Base-by-base conservation (phyloP, 176 grass and related monocot genomes). In the Olyra latifolia region DNA sequence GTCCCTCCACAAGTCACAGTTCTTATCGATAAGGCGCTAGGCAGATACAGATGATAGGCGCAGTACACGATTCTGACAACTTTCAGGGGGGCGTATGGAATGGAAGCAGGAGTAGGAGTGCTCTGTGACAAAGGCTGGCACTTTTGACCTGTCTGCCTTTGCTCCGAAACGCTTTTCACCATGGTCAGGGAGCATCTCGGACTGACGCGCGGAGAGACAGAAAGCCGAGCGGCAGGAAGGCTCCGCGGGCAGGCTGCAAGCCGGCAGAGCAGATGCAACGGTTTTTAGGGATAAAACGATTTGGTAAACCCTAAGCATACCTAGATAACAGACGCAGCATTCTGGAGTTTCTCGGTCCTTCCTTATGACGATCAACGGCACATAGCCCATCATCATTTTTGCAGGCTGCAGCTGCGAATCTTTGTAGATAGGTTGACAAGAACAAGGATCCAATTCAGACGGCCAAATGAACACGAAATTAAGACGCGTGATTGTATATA, bases 401-500 rank as follows among this genome's bases (percentile, higher is more conserved):
- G n/a, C n/a, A n/a, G n/a, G n/a, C n/a, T n/a, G n/a, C n/a, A n/a
- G n/a, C n/a, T 24, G 23, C 7, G 19, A 54, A 54, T 54, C 20
- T 54, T 22, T 22, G 7, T 54, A 10, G 53, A 55, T 19, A 23
- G 22, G 20, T 55, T 23, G 20, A 55, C 53, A 10, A 35, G 32
- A 35, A 16, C 47, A 6, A 49, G 47, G 4, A 49, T 49, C 47
- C 15, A 7, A 49, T 17, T 8, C 62, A 73, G n/a, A 73, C 10
- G 14, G 20, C 70, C 17, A 35, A 73, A 13, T 38, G 38, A 73
- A 20, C 47, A 73, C 23, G 8, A n/a, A 17, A 9, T 62, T 43
- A 44, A 44, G 55, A 75, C 6, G 57, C 17, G 27, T 48, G 58
- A 74, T n/a, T n/a, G n/a, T n/a, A n/a, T 52, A 74, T n/a, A 75